Conservation (phyloP, 139 green algal genomes). For the Tetradesmus obliquus region DNA sequence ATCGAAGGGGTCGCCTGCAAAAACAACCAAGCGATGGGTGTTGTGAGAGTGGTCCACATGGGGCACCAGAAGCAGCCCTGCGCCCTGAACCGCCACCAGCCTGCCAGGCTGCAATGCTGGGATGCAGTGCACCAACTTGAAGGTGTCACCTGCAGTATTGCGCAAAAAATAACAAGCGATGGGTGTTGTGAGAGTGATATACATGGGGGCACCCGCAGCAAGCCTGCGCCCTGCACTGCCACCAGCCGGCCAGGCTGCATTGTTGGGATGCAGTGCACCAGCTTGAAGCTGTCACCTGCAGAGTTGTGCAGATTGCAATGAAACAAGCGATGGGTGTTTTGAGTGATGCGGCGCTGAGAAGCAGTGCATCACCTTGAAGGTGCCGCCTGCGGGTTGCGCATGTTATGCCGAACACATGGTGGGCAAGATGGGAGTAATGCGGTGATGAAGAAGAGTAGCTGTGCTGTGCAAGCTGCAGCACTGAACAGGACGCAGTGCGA, state of each 20-base stretch:
- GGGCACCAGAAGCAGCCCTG: slow-evolving; percentile 15
- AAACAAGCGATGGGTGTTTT: too few species aligned
- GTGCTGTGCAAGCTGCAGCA: not conserved
- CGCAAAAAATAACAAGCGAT: not conserved
- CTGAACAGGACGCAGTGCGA: too few species aligned
- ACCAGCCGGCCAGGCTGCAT: slow-evolving; percentile 7
- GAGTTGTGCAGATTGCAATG: not conserved
- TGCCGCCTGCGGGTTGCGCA: not conserved
- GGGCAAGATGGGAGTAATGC: too few species aligned
- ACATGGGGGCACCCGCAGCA: slow-evolving; percentile 16
- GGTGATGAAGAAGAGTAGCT: not conserved
- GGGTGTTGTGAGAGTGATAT: not conserved
- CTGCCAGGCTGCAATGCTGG: not conserved
- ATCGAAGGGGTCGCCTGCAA: slow-evolving; percentile 20
- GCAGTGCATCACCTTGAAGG: slow-evolving; percentile 35
- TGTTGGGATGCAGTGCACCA: slow-evolving; percentile 28
- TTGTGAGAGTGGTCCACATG: not conserved
- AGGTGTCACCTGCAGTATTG: slow-evolving; percentile 7
- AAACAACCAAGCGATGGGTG: too few species aligned
- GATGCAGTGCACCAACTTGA: slow-evolving; percentile 34
- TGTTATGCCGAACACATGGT: too few species aligned
- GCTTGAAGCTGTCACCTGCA: slow-evolving; percentile 34
- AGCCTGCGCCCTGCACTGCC: not conserved
- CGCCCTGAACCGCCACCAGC: slow-evolving; percentile 10
- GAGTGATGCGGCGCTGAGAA: not conserved